Evolutionary conservation across 495 filamentous ascomycete species (phyloP), one percentile per base, ranked within the genome.

Genomic region (Collariella sp.): DNA sequence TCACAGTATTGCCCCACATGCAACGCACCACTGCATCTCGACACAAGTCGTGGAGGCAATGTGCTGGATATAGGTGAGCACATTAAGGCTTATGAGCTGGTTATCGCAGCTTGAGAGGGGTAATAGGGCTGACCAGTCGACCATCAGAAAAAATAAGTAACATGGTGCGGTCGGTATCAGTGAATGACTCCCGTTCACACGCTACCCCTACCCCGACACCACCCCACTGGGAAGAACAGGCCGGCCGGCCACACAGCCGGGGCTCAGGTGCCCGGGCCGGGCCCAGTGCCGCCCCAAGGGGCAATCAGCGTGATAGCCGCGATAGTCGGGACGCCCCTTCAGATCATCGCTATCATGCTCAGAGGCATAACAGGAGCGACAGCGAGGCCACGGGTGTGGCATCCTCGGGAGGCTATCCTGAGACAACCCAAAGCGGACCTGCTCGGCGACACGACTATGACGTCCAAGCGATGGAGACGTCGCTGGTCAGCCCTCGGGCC

Each of bases 1-100:
- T 89, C 88, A 38, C 90, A 99, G 62, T 90, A 86, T 67, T 99
- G 93, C 69, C 93, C 93, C 35, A 86, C 88, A 56, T 99, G 93
- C 70, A 88, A 96, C 77, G 87, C 88, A 53, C 89, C 94, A 33
- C 70, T 99, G 22, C 89, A 91, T 26, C 72, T 99, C 44, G 93
- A 99, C 71, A 94, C 91, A 5, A 97, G 89, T 68, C 82, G 93
- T 48, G 94, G 93, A 38, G 93, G 93, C 48, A 96, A 95, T 76
- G 87, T 96, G 29, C 67, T 96, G 39, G 90, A 97, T 73, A 83
- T 97, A 53, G 91, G 91, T 97, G 60, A 63, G 57, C 31, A 54
- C 13, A 39, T 16, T 20, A n/a, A 41, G 26, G 20, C n/a, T 26
- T 7, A 24, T 47, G 23, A 12, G n/a, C n/a, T n/a, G n/a, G n/a